Evolutionary conservation across 2,329 filamentous ascomycete genomes (phyloP), one percentile per base, ranked within the genome.

Genomic region (Coniochaeta pulveracea): DNA sequence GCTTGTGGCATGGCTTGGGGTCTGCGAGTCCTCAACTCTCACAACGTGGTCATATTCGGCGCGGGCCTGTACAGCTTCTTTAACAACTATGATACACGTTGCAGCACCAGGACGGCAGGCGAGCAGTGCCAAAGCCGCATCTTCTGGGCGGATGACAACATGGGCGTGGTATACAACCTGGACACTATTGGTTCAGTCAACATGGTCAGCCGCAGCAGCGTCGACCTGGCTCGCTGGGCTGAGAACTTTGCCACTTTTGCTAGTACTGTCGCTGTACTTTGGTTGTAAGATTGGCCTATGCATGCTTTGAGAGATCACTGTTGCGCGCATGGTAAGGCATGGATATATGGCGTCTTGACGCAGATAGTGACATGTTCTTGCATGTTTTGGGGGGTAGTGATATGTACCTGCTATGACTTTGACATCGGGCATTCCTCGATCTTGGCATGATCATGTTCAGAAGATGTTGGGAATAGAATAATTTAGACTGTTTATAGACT

Each of bases 51-150:
- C 18, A 54, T 72, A 14, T 77, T 78, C 39, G 76, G 76, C 6
- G 71, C 68, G 0, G 78, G 78, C 0, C 44, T 80, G 10, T 83
- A 83, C 56, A 72, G 65, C 11, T 80, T 80, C 61, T 80, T 79
- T 54, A 66, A 73, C 50, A 76, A 79, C 51, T 79, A 79, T 54
- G 63, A 57, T 34, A 63, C 62, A 9, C 43, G 48, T 3, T 69
- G 65, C 45, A 62, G 60, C 25, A 54, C 55, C 21, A 49, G 51
- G 18, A 52, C 48, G 5, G 51, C 53, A 9, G 56, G 48, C 4
- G 52, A 56, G 19, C 53, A 55, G 26, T 69, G 65, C 45, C 65
- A 69, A 46, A 55, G 59, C 19, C 55, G 58, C 19, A 61, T 66
- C 30, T 43, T 61, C 12, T 47, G 34, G 36, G 34, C 47, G 6